phyloP scores from a whole-genome alignment of 108 stramenopile species.

The Schizochytrium sp. region DNA sequence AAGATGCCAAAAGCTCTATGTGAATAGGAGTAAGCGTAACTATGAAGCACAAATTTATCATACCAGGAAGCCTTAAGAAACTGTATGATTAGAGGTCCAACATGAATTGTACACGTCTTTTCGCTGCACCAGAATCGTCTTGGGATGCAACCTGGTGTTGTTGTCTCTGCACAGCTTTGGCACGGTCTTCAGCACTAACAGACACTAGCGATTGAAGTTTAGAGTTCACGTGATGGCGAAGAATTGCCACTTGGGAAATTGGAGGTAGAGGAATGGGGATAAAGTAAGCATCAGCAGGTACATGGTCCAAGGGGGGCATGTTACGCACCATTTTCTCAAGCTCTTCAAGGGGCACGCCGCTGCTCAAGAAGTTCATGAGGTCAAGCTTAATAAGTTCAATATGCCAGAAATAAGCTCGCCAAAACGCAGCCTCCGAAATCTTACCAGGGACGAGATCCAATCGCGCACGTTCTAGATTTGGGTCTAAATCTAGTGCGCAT shows the following conservation, averaged over 20 bases:
- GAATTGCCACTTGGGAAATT: slow-evolving; percentile 5
- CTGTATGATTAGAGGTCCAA: background rate
- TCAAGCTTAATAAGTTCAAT: slow-evolving; percentile 50
- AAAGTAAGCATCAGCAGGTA: background rate
- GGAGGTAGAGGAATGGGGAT: slow-evolving; percentile 21
- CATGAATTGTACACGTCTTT: background rate
- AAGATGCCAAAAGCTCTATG: no score
- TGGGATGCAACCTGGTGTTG: background rate
- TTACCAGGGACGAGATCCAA: slow-evolving; percentile 47
- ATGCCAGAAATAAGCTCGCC: slow-evolving; percentile 53
- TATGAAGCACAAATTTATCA: no score
- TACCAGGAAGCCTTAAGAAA: background rate
- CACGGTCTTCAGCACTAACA: background rate
- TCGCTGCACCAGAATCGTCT: background rate
- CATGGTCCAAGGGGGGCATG: background rate
- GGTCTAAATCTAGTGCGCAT: slow-evolving; percentile 15
- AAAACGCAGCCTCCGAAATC: slow-evolving; percentile 4
- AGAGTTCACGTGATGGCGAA: background rate
- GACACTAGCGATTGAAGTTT: background rate
- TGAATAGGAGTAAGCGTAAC: no score
- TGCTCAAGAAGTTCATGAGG: background rate
- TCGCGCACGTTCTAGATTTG: background rate
- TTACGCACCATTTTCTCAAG: background rate
- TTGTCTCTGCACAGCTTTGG: background rate
- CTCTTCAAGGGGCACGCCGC: background rate